Conservation (phyloP, 371 early-diverging fungal species). For the Capillidium rhysosporum region DNA sequence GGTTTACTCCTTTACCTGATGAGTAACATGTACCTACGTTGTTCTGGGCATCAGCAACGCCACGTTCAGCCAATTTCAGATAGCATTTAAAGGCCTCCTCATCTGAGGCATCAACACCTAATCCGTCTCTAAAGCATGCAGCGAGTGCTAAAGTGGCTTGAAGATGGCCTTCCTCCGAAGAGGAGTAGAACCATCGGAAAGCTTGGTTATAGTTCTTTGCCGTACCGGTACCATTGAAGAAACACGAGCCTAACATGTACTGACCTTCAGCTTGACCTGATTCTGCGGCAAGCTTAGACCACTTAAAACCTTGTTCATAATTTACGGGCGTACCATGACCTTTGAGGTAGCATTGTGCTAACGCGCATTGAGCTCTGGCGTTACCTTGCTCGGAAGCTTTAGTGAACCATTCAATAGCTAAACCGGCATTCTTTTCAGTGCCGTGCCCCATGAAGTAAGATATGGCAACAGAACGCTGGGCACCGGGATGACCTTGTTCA, state of each 20-base stretch:
- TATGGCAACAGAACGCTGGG: slow-evolving; percentile 2
- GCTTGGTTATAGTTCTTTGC: slow-evolving; percentile 31
- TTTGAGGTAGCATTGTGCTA: slow-evolving; percentile 45
- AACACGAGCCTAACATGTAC: slow-evolving; percentile 57
- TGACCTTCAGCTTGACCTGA: slow-evolving; percentile 14
- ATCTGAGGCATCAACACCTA: slow-evolving; percentile 32
- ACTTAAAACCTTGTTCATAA: slow-evolving; percentile 29
- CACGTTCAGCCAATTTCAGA: slow-evolving; percentile 31
- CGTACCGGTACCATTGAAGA: slow-evolving; percentile 54
- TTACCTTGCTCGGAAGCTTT: slow-evolving; percentile 34
- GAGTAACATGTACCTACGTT: slow-evolving; percentile 51
- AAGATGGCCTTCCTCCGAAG: slow-evolving; percentile 45
- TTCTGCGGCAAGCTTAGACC: slow-evolving; percentile 4
- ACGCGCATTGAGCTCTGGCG: slow-evolving; percentile 37
- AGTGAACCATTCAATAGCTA: slow-evolving; percentile 25
- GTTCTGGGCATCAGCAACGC: slow-evolving; percentile 51
- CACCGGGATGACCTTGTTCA: slow-evolving; percentile 12
- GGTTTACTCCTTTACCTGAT: slow-evolving; percentile 37
- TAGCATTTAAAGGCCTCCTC: slow-evolving; percentile 40
- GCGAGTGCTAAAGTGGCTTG: slow-evolving; percentile 58
- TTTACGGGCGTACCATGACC: slow-evolving; percentile 31
- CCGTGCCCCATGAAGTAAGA: slow-evolving; percentile 9
- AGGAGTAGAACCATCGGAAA: slow-evolving; percentile 37
- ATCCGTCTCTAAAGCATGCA: slow-evolving; percentile 50
- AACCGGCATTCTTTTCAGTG: not conserved